These are phyloP conservation scores for Stephanocyclus meneghinianus DNA, from an alignment of 352 stramenopile species.

Conservation along the genomic window DNA sequence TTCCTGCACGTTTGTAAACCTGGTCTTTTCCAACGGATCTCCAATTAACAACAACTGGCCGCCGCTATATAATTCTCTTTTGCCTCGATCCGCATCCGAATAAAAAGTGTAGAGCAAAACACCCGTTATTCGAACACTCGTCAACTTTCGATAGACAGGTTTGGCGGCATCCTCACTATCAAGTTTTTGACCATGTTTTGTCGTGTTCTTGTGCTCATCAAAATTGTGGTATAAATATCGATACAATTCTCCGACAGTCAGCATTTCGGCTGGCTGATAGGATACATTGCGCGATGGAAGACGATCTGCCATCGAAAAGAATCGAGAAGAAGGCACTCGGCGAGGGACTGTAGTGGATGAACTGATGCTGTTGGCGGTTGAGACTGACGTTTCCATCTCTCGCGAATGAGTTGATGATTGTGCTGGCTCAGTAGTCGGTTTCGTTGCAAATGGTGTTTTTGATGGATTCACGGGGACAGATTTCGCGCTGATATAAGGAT, in stretches of 20 bases:
- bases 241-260: conserved; percentile 54
- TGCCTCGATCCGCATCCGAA: conserved; percentile 23
- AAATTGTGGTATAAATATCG: conserved; percentile 43
- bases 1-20: conserved; percentile 21
- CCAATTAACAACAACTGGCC: conserved; percentile 51
- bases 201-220: neutral
- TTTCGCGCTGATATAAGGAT: conserved; percentile 38
- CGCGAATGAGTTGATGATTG: neutral
- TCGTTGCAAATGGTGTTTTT: neutral
- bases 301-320: conserved; percentile 51
- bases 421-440: neutral
- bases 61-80: conserved; percentile 26
- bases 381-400: neutral
- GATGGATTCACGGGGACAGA: neutral
- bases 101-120: conserved; percentile 31
- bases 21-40: conserved; percentile 50
- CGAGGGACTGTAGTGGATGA: conserved; percentile 6
- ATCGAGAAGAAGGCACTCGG: conserved; percentile 28
- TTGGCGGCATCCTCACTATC: neutral
- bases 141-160: conserved; percentile 20
- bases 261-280: conserved; percentile 55
- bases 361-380: conserved; percentile 1
- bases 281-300: conserved; percentile 58
- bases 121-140: conserved; percentile 54
- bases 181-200: neutral